Base-by-base conservation (phyloP, 2,329 filamentous ascomycete genomes). In the Botrytis galanthina region DNA sequence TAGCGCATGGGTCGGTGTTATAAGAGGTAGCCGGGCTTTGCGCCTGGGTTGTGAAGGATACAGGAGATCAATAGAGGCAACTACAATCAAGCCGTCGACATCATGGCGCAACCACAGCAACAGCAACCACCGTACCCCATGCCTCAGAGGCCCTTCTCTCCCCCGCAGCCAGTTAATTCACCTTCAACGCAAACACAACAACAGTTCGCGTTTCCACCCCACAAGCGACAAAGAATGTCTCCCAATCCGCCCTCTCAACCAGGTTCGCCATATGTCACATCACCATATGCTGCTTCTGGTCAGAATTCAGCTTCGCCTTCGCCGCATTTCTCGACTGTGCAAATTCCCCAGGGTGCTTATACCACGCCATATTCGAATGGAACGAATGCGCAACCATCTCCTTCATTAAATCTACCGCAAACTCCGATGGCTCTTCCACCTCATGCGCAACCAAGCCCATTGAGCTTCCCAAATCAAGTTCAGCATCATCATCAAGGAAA, bases 141-240 rank as follows among this genome's bases (percentile, higher is more conserved):
- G 77, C 84, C 86, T 70, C 85, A 86, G 73, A 86, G 86, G 77
- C 83, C 86, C 71, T 93, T 89, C 82, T 91, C 90, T 75, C 89
- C 89, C 77, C 90, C 88, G 73, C 86, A 86, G 67, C 86, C 87
- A 51, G 48, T 57, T 29, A 62, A 44, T 37, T 87, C 90, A 37
- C 91, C 91, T 37, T 90, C 91, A 62, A 87, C 85, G 68, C 84
- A 87, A 35, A 85, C 86, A 86, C 87, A 88, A 76, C 87, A 88
- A 75, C 83, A 86, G 62, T 91, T 83, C 78, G 80, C 82, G 74
- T 88, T 91, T 67, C 92, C 92, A 67, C 90, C 93, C 26, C 89
- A 88, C 74, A 95, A 96, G 84, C 88, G 92, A 81, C 91, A 88
- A 81, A 91, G 89, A 73, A 84, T 93, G 66, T 93, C 91, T 39